A percentile compares a stretch with the other conserved stretches of the same genome.
Evolutionary conservation across 192 early-diverging fungal species (phyloP).

Genomic region (Phycomyces blakesleeanus): DNA sequence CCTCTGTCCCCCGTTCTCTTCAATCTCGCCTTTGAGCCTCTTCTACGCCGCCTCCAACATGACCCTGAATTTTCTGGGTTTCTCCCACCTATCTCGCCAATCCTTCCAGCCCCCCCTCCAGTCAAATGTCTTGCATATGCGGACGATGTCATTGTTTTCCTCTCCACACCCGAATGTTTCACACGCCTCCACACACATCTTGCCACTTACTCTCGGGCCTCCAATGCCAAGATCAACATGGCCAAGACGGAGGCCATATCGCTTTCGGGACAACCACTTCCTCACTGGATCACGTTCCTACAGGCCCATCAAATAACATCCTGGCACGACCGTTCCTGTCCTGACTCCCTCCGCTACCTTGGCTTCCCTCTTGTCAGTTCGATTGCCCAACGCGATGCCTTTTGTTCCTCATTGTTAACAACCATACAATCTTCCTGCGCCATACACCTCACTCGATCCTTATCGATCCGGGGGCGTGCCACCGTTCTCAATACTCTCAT

Average conservation of each 20-base stretch:
- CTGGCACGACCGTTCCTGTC: background rate
- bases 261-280: background rate
- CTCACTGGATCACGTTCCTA: too few relatives aligned
- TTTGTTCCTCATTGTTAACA: too few relatives aligned
- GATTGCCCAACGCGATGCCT: background rate
- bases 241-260: constrained; percentile 2
- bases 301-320: background rate
- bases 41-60: background rate
- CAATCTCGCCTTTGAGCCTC: constrained; percentile 2
- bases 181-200: background rate
- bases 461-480: background rate
- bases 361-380: background rate
- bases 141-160: constrained; percentile 13
- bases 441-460: too few relatives aligned
- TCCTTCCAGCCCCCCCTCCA: background rate
- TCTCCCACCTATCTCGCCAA: background rate
- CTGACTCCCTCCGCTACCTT: background rate
- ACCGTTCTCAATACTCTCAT: background rate
- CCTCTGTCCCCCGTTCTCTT: constrained; percentile 17
- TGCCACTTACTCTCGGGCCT: background rate
- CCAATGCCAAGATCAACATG: constrained; percentile 8
- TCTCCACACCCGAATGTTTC: background rate
- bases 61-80: background rate
- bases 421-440: too few relatives aligned
- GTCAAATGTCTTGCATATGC: constrained; percentile 5